phyloP scores from a whole-genome alignment of 768 basidiomycete genomes.

The Amanita pallidorosea region DNA sequence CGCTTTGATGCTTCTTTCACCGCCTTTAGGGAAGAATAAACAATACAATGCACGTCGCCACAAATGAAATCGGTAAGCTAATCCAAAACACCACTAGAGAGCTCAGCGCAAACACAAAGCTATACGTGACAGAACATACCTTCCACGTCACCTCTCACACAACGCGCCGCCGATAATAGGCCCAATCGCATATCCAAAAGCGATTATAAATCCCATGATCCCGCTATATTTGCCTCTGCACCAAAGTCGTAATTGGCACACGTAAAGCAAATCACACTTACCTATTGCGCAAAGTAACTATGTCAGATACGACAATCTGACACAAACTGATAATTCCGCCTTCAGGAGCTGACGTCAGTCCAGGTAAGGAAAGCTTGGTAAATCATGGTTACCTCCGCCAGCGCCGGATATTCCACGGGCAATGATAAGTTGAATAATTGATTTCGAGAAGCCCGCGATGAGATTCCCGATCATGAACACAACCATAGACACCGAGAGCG shows the following conservation, averaged over 20 bases:
- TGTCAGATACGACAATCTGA: conserved; percentile 65
- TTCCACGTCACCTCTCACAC: conserved; percentile 54
- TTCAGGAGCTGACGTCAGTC: conserved; percentile 7
- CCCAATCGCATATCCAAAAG: conserved; percentile 54
- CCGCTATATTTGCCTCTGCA: conserved; percentile 68
- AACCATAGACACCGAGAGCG: conserved; percentile 45
- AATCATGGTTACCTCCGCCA: conserved; percentile 37
- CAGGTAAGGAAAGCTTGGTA: neutral
- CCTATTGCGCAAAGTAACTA: conserved; percentile 62
- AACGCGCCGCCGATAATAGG: conserved; percentile 61
- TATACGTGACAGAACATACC: conserved; percentile 20
- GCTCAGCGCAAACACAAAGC: neutral
- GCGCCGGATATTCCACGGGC: conserved; percentile 60
- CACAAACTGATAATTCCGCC: conserved; percentile 57
- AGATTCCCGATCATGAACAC: conserved; percentile 59
- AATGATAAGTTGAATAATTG: conserved; percentile 57
- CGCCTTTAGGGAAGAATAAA: conserved; percentile 61
- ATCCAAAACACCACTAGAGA: conserved; percentile 65
- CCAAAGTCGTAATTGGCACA: neutral
- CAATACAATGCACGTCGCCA: conserved; percentile 42
- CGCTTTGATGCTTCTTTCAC: conserved; percentile 53
- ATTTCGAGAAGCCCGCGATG: conserved; percentile 54
- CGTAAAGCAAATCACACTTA: conserved; percentile 11
- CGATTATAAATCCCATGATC: conserved; percentile 47
- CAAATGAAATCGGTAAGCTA: conserved; percentile 47